Conservation (phyloP, 192 early-diverging fungal genomes). For the Allomyces javanicus region DNA sequence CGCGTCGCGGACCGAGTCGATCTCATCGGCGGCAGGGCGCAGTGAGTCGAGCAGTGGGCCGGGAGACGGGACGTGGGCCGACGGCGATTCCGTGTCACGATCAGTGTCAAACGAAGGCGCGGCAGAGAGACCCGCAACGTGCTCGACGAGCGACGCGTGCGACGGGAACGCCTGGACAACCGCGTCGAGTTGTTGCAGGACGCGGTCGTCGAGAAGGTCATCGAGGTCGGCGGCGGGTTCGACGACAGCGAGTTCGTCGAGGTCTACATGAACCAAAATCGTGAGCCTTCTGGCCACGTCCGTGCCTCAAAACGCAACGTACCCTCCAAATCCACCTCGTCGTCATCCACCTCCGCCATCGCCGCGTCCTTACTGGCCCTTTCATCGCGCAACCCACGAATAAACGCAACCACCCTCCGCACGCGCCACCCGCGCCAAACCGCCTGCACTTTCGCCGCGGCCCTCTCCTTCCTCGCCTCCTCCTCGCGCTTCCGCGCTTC, state of each 20-base stretch:
- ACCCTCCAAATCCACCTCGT: background rate
- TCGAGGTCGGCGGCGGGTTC: background rate
- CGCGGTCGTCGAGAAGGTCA: background rate
- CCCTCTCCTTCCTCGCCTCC: background rate
- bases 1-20: background rate
- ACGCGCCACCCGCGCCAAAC: background rate
- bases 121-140: background rate
- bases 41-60: background rate
- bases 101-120: background rate
- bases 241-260: background rate
- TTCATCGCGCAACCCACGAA: background rate
- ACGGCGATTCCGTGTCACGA: background rate
- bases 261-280: background rate
- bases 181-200: background rate
- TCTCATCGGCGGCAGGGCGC: background rate
- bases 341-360: background rate
- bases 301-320: background rate
- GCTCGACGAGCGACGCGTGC: background rate
- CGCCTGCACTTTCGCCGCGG: background rate
- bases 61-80: background rate
- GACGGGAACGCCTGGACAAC: background rate
- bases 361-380: background rate
- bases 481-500: background rate
- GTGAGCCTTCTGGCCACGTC: background rate
- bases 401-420: background rate